These are phyloP conservation scores for Ceratocystis eucalypticola DNA, from an alignment of 2,329 filamentous ascomycete species.

Conservation along the genomic window DNA sequence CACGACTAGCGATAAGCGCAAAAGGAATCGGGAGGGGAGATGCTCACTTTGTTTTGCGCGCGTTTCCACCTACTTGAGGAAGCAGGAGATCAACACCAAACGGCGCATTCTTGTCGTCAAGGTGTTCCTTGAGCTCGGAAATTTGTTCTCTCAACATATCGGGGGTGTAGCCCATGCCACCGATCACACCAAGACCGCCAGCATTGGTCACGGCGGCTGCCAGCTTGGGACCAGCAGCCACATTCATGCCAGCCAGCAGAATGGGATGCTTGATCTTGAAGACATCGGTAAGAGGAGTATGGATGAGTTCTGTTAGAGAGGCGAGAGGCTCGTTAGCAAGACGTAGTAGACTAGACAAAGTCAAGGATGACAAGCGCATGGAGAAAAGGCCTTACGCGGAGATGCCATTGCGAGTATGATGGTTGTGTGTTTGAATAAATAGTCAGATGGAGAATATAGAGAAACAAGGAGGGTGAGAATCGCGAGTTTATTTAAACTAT, in stretches of 20 bases:
- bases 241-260: slow-evolving; percentile 96
- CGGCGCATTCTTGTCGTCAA: slow-evolving; percentile 81
- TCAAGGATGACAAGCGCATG: not conserved
- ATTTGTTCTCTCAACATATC: slow-evolving; percentile 96
- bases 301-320: slow-evolving; percentile 38
- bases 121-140: slow-evolving; percentile 76
- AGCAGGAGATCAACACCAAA: slow-evolving; percentile 91
- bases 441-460: slow-evolving; percentile 1
- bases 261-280: slow-evolving; percentile 96
- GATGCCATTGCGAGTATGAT: slow-evolving; percentile 49
- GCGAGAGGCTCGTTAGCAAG: not conserved
- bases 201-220: slow-evolving; percentile 95
- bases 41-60: slow-evolving; percentile 76
- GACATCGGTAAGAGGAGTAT: slow-evolving; percentile 85
- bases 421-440: slow-evolving; percentile 20
- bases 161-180: slow-evolving; percentile 88
- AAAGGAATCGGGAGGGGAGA: not conserved
- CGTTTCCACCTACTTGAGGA: slow-evolving; percentile 85
- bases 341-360: not conserved
- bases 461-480: slow-evolving; percentile 11
- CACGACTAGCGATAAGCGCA: not conserved
- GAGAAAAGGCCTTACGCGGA: slow-evolving; percentile 50
- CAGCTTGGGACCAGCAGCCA: slow-evolving; percentile 89
- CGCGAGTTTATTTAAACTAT: not conserved
- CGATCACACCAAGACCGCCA: slow-evolving; percentile 90